A percentile compares a stretch with the other conserved stretches of the same genome.
phyloP scores from a whole-genome alignment of 495 filamentous ascomycete genomes.

The Echria macrotheca region DNA sequence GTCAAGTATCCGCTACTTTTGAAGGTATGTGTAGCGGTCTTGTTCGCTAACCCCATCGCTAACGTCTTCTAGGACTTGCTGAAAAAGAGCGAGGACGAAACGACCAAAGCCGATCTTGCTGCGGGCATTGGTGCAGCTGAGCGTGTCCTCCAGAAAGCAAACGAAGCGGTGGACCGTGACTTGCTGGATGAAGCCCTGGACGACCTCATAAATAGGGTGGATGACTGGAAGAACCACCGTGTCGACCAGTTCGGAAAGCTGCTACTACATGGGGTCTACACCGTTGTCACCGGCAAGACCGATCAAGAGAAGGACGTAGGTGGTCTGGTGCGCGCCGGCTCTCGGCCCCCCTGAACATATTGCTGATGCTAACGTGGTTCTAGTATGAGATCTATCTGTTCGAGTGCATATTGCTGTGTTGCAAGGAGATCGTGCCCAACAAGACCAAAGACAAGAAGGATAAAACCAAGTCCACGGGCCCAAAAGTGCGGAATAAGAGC shows the following conservation, averaged over 20 bases:
- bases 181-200: conserved; percentile 71
- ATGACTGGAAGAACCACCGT: conserved; percentile 94
- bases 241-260: conserved; percentile 87
- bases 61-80: conserved; percentile 63
- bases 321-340: conserved; percentile 7
- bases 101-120: conserved; percentile 60
- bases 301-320: conserved; percentile 81
- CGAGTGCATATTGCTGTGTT: conserved; percentile 90
- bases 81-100: conserved; percentile 71
- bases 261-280: conserved; percentile 85
- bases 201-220: conserved; percentile 77
- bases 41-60: background rate
- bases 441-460: conserved; percentile 70
- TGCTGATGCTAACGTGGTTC: conserved; percentile 15
- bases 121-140: conserved; percentile 71
- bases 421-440: conserved; percentile 86
- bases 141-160: conserved; percentile 72
- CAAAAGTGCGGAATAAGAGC: conserved; percentile 66
- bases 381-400: conserved; percentile 98
- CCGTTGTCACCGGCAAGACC: conserved; percentile 74
- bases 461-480: conserved; percentile 40
- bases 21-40: conserved; percentile 50
- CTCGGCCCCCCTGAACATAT: background rate
- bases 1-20: conserved; percentile 91
- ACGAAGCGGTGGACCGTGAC: conserved; percentile 83